Evolutionary conservation across 2,329 filamentous ascomycete genomes (phyloP).

Genomic region (Stemphylium vesicarium): DNA sequence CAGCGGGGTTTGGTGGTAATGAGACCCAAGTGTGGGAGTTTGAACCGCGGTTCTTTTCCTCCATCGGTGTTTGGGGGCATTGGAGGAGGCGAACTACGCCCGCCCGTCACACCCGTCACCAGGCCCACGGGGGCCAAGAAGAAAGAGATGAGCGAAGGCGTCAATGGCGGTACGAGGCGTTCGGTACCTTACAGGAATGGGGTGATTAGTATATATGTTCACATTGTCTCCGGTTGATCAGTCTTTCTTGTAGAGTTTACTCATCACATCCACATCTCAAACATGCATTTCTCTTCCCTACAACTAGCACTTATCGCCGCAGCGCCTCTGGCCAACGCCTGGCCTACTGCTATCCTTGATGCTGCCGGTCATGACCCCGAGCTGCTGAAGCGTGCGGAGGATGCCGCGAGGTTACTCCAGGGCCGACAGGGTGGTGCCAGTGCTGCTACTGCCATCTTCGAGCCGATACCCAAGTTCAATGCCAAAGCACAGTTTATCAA

Average conservation of each 20-base stretch:
- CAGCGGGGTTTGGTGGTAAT: neutral
- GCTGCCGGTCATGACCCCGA: conserved; percentile 27
- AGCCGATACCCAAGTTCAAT: conserved; percentile 31
- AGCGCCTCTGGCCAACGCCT: conserved; percentile 22
- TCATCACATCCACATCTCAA: conserved; percentile 2
- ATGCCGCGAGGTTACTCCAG: conserved; percentile 18
- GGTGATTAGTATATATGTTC: no score
- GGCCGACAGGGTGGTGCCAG: conserved; percentile 25
- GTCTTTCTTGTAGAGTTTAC: neutral
- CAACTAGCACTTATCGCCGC: conserved; percentile 17
- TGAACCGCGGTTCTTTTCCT: neutral
- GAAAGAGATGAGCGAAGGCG: no score
- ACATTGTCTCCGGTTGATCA: neutral
- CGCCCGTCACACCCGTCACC: no score
- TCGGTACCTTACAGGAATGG: no score
- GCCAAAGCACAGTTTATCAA: conserved; percentile 25
- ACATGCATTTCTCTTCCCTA: conserved; percentile 22
- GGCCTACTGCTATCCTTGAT: conserved; percentile 30
- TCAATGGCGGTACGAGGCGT: no score
- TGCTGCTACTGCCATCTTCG: conserved; percentile 29
- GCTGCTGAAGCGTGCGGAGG: conserved; percentile 23
- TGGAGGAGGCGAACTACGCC: no score
- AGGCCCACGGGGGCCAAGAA: no score
- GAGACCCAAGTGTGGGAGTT: neutral
- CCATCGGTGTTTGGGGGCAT: neutral